Conservation (phyloP, 2,329 filamentous ascomycete genomes). For the Colletotrichum lentis region DNA sequence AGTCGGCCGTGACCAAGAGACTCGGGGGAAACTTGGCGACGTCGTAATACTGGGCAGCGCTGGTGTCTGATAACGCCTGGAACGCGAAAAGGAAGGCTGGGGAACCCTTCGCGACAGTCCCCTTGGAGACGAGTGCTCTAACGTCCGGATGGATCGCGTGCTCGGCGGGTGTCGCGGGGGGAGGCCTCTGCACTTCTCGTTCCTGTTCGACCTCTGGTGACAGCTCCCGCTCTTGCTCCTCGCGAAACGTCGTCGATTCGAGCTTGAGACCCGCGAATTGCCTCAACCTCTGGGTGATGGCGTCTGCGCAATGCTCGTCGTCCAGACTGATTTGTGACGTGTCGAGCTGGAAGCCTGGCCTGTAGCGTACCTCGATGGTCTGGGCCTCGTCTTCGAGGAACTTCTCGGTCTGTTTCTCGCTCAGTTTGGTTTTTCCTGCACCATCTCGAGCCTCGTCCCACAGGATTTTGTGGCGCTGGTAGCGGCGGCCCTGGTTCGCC, state of each 20-base stretch:
- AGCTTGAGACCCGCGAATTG: slow-evolving; percentile 48
- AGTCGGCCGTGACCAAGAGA: slow-evolving; percentile 61
- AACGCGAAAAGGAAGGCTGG: slow-evolving; percentile 57
- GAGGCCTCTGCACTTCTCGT: slow-evolving; percentile 60
- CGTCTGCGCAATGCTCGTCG: background rate
- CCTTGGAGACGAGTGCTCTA: slow-evolving; percentile 49
- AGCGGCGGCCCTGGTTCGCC: slow-evolving; percentile 66
- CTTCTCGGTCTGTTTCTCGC: slow-evolving; percentile 45
- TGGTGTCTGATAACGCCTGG: slow-evolving; percentile 50
- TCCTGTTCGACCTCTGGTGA: slow-evolving; percentile 71
- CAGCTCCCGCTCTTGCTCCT: slow-evolving; percentile 76
- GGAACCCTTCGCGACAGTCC: slow-evolving; percentile 43
- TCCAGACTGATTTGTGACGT: background rate
- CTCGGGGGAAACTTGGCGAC: slow-evolving; percentile 48
- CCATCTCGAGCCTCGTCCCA: slow-evolving; percentile 42
- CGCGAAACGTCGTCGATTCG: slow-evolving; percentile 55
- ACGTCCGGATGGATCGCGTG: slow-evolving; percentile 59
- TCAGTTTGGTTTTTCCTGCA: slow-evolving; percentile 30
- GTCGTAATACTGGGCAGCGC: slow-evolving; percentile 48
- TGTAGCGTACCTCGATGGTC: slow-evolving; percentile 61
- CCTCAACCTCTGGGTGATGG: slow-evolving; percentile 44
- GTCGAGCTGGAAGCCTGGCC: slow-evolving; percentile 38
- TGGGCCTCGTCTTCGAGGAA: slow-evolving; percentile 66
- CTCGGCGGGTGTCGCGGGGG: slow-evolving; percentile 46
- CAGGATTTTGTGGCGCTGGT: slow-evolving; percentile 51